Evolutionary conservation across 345 rosid species (phyloP), one percentile per base, ranked within the genome.

Genomic region (Toxicodendron radicans): DNA sequence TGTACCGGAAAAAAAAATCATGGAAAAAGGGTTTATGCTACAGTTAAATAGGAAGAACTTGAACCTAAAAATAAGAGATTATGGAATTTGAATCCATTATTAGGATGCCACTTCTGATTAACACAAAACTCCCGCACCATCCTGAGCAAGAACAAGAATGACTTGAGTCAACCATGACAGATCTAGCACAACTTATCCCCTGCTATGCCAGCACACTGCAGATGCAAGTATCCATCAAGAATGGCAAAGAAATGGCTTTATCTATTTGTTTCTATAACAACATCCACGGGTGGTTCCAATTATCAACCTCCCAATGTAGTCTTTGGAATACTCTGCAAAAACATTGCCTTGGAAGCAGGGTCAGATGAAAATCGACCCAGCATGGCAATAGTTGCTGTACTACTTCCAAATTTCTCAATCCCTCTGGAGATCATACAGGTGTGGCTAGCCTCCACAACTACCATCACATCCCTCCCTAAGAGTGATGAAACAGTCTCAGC

Each of bases 371-470:
- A 96, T 68, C 82, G 88, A 64, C 99, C 99, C 11, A 93, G 84
- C 23, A 87, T 91, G 0, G 97, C 97, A 38, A 86, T 78, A 7
- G 99, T 93, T 0, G 91, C 92, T 38, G 98, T 93, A 75, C 84
- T 96, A 75, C 98, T 93, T 77, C 99, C 97, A 51, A 86, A 79
- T 84, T 96, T 90, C 87, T 96, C 94, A 49, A 96, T 89, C 53
- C 99, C 99, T 81, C 98, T 87, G 12, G 97, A 88, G 63, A 93
- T 90, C 99, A 93, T 96, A 80, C 99, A 96, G 57, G 87, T 86
- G 77, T 96, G 99, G 10, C 80, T 80, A 3, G 99, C 99, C 81
- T 92, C 98, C 58, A 88, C 95, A 52, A 92, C 92, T 20, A 96
- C 97, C 72, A 96, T 92, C 79, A 89, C 90, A 81, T 93, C 95